Base-by-base conservation (phyloP, 2,329 filamentous ascomycete genomes). In the Exophiala mesophila region DNA sequence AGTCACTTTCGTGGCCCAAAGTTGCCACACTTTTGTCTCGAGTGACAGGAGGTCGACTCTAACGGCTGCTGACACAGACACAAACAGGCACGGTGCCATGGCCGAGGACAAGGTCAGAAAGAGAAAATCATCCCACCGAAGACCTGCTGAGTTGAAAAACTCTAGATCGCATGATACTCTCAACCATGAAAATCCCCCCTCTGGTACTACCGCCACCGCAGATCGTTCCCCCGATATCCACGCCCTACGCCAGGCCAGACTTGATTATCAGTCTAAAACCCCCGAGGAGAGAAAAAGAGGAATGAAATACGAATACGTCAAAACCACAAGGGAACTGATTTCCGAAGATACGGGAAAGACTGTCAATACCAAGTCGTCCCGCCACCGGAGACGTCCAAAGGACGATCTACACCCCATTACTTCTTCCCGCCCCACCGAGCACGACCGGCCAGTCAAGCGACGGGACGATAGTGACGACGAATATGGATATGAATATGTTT, bases 291-390 rank as follows among this genome's bases (percentile, higher is more conserved):
- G 46, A 21, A 33, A 41, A 21, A 47, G 47, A 41, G 49, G 51
- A 18, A 57, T 54, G 49, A 55, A 49, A 28, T 55, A 53, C 43
- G 55, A 52, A 47, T 53, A 55, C 23, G 39, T 43, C 24, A 48
- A 48, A 41, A 38, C 38, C 13, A 39, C 42, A 5, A 43, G 24
- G 31, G 41, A 44, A 31, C 42, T 41, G 28, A 41, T 45, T 28
- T 43, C 41, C 10, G 37, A n/a, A 24, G 45, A 21, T 12, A 35
- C 26, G 17, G 39, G 44, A 9, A 47, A 44, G 15, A 40, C 39
- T 24, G 41, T 16, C 21, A 39, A 32, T 23, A 45, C 23, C 16
- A 40, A 19, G 35, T 19, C 29, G 29, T 36, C 37, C 12, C 35
- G 28, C 9, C 38, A 41, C n/a, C 38, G 18, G 21, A 21, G 12